Evolutionary conservation across 139 green algal species (phyloP).

Genomic region (Chlamydomonas applanata): DNA sequence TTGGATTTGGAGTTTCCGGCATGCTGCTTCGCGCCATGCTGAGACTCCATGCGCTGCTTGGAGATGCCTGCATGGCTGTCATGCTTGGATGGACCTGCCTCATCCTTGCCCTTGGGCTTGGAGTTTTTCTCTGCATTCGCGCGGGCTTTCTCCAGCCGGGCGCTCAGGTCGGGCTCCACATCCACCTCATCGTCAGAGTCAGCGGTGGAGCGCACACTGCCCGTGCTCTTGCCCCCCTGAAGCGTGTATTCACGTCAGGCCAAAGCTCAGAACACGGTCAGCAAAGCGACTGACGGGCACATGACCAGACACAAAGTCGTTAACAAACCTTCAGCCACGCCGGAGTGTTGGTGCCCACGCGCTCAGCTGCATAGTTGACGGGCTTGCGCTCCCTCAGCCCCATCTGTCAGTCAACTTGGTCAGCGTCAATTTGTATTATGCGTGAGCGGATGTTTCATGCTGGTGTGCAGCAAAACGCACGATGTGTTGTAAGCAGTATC

Average conservation of each 20-base stretch:
- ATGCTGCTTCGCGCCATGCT: not conserved
- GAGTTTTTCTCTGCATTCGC: not conserved
- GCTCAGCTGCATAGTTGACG: not conserved
- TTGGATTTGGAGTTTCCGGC: not conserved
- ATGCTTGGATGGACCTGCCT: not conserved
- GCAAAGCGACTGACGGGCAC: not conserved
- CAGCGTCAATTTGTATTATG: too few species aligned
- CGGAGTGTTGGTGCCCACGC: not conserved
- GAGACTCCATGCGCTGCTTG: not conserved
- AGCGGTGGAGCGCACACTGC: not conserved
- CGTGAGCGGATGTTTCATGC: too few species aligned
- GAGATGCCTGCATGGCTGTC: not conserved
- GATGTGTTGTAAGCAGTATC: too few species aligned
- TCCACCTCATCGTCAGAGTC: slow-evolving; percentile 1
- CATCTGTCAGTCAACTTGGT: not conserved
- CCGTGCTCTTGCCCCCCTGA: not conserved
- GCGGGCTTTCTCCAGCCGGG: not conserved
- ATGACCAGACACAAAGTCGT: not conserved
- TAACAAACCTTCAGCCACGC: not conserved
- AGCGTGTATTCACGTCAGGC: not conserved
- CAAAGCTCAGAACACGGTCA: not conserved
- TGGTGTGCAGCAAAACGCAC: too few species aligned
- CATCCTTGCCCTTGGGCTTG: not conserved
- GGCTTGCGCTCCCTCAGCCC: not conserved
- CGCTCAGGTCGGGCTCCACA: not conserved